Evolutionary conservation across 2,329 filamentous ascomycete species (phyloP).

Genomic region (Annulohypoxylon truncatum): DNA sequence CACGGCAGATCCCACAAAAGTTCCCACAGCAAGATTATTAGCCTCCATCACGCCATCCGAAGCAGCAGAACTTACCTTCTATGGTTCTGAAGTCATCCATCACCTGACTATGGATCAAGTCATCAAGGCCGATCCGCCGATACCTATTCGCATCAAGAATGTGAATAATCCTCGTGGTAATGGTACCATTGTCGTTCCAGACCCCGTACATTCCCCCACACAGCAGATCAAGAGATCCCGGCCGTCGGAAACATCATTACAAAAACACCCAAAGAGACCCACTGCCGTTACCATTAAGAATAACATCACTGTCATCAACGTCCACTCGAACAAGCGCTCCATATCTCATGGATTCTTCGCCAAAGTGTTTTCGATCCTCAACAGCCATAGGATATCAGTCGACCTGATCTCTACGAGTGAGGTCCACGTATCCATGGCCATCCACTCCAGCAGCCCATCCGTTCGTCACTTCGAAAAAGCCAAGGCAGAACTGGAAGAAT

Average conservation of each 20-base stretch:
- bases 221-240: slow-evolving; percentile 68
- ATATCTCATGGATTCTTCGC: slow-evolving; percentile 97
- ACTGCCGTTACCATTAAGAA: slow-evolving; percentile 98
- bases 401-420: slow-evolving; percentile 97
- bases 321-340: slow-evolving; percentile 96
- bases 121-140: slow-evolving; percentile 81
- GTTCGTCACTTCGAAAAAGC: slow-evolving; percentile 73
- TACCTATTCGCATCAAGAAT: slow-evolving; percentile 91
- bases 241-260: slow-evolving; percentile 59
- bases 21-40: slow-evolving; percentile 92
- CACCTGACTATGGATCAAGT: slow-evolving; percentile 98
- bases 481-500: slow-evolving; percentile 78
- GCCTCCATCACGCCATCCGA: slow-evolving; percentile 91
- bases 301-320: slow-evolving; percentile 95
- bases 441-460: slow-evolving; percentile 80
- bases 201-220: slow-evolving; percentile 66
- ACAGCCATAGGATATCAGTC: slow-evolving; percentile 87
- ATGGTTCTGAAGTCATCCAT: slow-evolving; percentile 96
- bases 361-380: slow-evolving; percentile 90
- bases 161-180: slow-evolving; percentile 85
- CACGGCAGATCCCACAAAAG: slow-evolving; percentile 82
- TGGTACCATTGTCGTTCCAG: slow-evolving; percentile 86
- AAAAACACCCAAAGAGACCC: slow-evolving; percentile 76
- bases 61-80: slow-evolving; percentile 94
- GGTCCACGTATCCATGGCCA: slow-evolving; percentile 96